Conservation (phyloP, 2,329 filamentous ascomycete species). For the Aspergillus arachidicola region DNA sequence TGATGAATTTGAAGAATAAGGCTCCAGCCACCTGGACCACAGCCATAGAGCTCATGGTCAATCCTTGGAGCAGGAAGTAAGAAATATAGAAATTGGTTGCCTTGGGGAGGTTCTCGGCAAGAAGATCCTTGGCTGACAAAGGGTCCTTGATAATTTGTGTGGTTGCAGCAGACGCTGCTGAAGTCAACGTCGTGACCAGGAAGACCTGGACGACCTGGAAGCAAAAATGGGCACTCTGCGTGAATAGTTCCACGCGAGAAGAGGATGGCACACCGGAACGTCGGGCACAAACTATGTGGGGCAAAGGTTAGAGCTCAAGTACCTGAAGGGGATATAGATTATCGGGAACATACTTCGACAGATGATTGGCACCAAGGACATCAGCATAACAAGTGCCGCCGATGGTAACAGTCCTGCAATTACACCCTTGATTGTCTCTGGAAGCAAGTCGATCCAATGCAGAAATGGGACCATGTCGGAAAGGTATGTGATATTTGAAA, state of each 20-base stretch:
- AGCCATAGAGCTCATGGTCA: slow-evolving; percentile 72
- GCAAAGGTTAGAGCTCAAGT: slow-evolving; percentile 8
- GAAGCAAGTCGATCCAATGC: slow-evolving; percentile 73
- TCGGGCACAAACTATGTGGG: slow-evolving; percentile 67
- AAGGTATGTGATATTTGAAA: slow-evolving; percentile 81
- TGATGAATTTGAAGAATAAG: slow-evolving; percentile 70
- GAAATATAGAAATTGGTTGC: slow-evolving; percentile 94
- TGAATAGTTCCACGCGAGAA: slow-evolving; percentile 81
- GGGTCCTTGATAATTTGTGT: slow-evolving; percentile 68
- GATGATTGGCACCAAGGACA: slow-evolving; percentile 82
- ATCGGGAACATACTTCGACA: slow-evolving; percentile 63
- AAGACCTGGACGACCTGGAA: slow-evolving; percentile 82
- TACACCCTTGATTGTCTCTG: slow-evolving; percentile 70
- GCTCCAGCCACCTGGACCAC: slow-evolving; percentile 75
- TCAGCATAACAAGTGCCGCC: slow-evolving; percentile 76
- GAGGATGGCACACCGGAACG: slow-evolving; percentile 77
- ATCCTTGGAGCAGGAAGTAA: slow-evolving; percentile 90
- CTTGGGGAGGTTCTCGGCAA: slow-evolving; percentile 76
- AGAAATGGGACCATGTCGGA: slow-evolving; percentile 59
- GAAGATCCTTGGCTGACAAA: slow-evolving; percentile 61
- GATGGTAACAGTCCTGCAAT: slow-evolving; percentile 83
- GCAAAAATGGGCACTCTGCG: slow-evolving; percentile 83
- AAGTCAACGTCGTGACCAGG: slow-evolving; percentile 79
- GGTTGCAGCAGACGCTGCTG: slow-evolving; percentile 73
- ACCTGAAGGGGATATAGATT: neutral